Percentiles rank a stretch among this genome's conserved stretches.
Evolutionary conservation across 176 grass and related monocot species (phyloP).

Genomic region (Oryza meyeriana): DNA sequence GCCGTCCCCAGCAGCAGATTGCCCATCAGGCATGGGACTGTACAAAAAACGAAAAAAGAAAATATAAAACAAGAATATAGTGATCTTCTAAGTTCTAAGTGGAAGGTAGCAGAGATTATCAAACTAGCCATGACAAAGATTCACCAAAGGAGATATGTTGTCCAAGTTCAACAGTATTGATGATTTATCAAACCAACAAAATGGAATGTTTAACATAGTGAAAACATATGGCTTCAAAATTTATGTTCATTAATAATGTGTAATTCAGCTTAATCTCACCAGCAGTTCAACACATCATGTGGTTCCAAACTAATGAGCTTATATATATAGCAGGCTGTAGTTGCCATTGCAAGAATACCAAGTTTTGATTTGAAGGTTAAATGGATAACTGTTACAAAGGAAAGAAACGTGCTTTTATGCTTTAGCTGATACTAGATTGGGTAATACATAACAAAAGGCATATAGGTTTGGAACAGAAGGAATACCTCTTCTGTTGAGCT

Average conservation of each 20-base stretch:
- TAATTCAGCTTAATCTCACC: not conserved
- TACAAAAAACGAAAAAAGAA: not conserved
- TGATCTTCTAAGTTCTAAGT: constrained; percentile 24
- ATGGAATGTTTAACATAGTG: not conserved
- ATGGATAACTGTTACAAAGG: not conserved
- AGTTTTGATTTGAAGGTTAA: constrained; percentile 4
- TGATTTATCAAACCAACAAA: not conserved
- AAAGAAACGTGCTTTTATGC: not conserved
- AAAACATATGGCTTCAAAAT: not conserved
- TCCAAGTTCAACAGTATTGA: not conserved
- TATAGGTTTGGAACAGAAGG: constrained; percentile 13
- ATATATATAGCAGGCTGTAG: not conserved
- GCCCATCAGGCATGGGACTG: constrained; percentile 31
- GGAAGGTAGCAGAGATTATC: not conserved
- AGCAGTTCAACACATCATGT: not conserved
- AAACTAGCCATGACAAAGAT: not conserved
- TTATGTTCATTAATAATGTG: not conserved
- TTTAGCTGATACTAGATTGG: constrained; percentile 10
- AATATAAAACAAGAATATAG: not conserved
- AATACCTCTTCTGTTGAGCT: constrained; percentile 59
- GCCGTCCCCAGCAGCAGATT: constrained; percentile 21
- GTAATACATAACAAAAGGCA: not conserved
- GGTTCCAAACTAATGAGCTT: not conserved
- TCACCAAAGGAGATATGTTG: not conserved
- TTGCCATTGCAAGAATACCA: not conserved